Evolutionary conservation across 1,284 basidiomycete species (phyloP).

Genomic region (Ustilago vetiveriae): DNA sequence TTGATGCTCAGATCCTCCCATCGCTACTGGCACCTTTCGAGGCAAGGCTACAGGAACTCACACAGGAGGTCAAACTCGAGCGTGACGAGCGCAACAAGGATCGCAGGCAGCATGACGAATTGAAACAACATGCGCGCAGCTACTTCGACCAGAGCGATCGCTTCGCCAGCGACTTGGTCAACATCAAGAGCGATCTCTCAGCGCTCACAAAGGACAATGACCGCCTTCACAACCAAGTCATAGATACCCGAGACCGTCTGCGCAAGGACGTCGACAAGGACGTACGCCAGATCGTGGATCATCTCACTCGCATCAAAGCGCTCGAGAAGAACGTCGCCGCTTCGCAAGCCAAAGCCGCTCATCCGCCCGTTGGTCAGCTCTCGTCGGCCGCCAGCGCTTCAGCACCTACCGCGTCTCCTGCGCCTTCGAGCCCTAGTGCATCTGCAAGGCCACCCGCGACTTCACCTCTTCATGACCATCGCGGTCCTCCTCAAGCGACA

Average conservation of each 20-base stretch:
- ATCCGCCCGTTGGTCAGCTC: not conserved
- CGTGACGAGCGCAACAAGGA: constrained; percentile 11
- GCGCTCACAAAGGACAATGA: constrained; percentile 10
- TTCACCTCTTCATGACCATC: constrained; percentile 11
- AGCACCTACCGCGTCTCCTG: not conserved
- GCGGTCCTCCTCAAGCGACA: not conserved
- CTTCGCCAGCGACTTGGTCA: constrained; percentile 14
- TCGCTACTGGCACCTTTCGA: constrained; percentile 5
- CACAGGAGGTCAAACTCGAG: not conserved
- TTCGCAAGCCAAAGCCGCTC: not conserved
- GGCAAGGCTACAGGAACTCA: constrained; percentile 12
- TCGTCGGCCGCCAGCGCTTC: not conserved
- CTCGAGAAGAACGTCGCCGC: constrained; percentile 5
- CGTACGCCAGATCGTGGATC: constrained; percentile 20
- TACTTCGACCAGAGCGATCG: constrained; percentile 1
- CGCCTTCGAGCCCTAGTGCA: constrained; percentile 10
- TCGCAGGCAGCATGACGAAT: constrained; percentile 1
- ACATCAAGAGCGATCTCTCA: constrained; percentile 8
- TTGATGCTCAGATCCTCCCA: constrained; percentile 1
- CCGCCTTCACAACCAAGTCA: constrained; percentile 5
- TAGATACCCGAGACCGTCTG: constrained; percentile 1
- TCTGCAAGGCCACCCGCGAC: not conserved
- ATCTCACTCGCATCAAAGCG: constrained; percentile 6
- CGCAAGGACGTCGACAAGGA: constrained; percentile 31
- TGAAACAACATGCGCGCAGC: not conserved